Conservation (phyloP, 148 eudicot species). For the Polygonum maritimum region DNA sequence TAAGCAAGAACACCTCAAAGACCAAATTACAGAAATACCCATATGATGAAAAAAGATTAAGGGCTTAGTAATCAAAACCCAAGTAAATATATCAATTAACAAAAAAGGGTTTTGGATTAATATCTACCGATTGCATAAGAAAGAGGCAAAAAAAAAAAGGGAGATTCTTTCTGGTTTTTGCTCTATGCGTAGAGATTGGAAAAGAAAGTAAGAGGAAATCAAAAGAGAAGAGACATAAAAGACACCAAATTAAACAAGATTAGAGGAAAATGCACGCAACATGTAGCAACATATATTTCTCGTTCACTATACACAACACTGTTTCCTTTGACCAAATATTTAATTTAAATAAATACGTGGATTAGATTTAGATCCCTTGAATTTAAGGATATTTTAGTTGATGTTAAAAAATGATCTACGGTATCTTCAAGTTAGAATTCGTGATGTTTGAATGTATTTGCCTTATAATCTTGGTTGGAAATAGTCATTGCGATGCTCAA, state of each 20-base stretch:
- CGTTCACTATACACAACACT: not conserved
- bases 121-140: not conserved
- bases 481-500: too few species aligned
- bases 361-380: too few species aligned
- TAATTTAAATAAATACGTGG: too few species aligned
- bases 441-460: too few species aligned
- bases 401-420: too few species aligned
- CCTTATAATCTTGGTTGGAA: too few species aligned
- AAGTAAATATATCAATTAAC: not conserved
- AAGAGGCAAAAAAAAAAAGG: not conserved
- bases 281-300: not conserved
- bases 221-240: not conserved
- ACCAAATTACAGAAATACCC: not conserved
- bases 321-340: constrained; percentile 1
- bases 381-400: too few species aligned
- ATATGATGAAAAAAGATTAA: too few species aligned
- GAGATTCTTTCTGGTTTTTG: not conserved
- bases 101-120: not conserved
- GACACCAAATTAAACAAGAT: not conserved
- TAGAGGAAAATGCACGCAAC: constrained; percentile 2
- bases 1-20: not conserved
- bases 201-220: not conserved
- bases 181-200: not conserved
- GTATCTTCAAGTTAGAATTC: too few species aligned
- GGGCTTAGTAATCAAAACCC: not conserved